phyloP scores from a whole-genome alignment of 371 early-diverging fungal genomes.

The Mucor lusitanicus region DNA sequence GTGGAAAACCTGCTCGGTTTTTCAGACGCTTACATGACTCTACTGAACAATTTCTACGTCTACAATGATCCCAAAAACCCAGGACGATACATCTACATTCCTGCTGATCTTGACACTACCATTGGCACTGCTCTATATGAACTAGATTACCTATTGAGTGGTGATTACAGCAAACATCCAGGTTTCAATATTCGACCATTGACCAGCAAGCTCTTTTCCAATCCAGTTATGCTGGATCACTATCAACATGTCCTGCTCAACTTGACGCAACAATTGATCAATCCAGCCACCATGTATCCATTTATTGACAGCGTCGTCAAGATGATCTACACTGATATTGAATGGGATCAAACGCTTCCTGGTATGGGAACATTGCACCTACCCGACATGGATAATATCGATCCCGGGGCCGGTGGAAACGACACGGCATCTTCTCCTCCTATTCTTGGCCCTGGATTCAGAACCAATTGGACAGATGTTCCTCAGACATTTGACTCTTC shows the following conservation, averaged over 20 bases:
- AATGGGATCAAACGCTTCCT: conserved; percentile 20
- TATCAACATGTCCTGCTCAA: conserved; percentile 18
- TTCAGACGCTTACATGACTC: conserved; percentile 29
- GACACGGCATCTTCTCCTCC: background rate
- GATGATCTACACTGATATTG: conserved; percentile 20
- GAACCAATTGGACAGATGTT: background rate
- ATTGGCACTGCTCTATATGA: conserved; percentile 19
- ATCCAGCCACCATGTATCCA: conserved; percentile 9
- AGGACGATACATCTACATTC: conserved; percentile 24
- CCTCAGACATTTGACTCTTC: conserved; percentile 1
- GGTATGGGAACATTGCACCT: background rate
- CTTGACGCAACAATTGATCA: conserved; percentile 8
- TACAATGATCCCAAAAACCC: conserved; percentile 16
- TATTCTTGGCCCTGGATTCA: background rate
- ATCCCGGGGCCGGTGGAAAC: background rate
- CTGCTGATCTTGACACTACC: conserved; percentile 32
- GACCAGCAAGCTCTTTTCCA: conserved; percentile 6
- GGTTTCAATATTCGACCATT: conserved; percentile 23
- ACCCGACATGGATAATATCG: background rate
- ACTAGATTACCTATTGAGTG: conserved; percentile 8
- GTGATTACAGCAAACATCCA: conserved; percentile 32
- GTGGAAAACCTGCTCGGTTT: conserved; percentile 33
- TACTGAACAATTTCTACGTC: conserved; percentile 31
- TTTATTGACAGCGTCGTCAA: conserved; percentile 20
- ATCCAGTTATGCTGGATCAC: background rate